Base-by-base conservation (phyloP, 2,329 filamentous ascomycete species). In the Trichoderma cornu-damae region DNA sequence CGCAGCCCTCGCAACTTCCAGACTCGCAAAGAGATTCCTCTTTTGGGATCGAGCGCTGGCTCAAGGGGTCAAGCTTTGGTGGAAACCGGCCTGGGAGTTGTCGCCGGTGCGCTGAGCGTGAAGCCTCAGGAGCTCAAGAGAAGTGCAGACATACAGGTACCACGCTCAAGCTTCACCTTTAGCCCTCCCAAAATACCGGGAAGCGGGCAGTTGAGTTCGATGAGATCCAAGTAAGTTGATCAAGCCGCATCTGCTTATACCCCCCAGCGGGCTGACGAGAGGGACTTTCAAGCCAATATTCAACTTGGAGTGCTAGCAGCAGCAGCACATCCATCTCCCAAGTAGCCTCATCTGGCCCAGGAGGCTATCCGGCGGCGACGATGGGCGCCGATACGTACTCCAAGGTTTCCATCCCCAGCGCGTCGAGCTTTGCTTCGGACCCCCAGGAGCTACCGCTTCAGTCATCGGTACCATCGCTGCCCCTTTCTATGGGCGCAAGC, bases 1-100 rank as follows among this genome's bases (percentile, higher is more conserved):
- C 84, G 93, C 65, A 96, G 92, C 71, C 93, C 93, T 3, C 83
- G 93, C 35, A 97, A 97, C 72, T 97, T 97, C 71, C 91, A 96
- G 71, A 88, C 91, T 8, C 82, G 93, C 52, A 96, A 96, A 71
- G 93, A 97, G 70, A 88, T 96, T 60, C 91, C 93, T 2, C 80
- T 97, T 46, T 82, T 90, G 54, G 89, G 89, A 16, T 85, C 82
- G 14, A 90, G 88, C 62, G 87, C 87, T 20, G 86, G 86, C 24
- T 89, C 89, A 26, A 81, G 87, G n/a, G 85, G 90, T 38, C 92
- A 94, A 69, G 85, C 85, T 34, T 74, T 86, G 46, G 82, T 85
- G n/a, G 82, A 84, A 68, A 84, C 80, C 0, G 82, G 82, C 2
- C 66, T 84, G 30, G 81, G 82, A 6, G 82, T 85, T 59, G 81